Evolutionary conservation across 768 basidiomycete species (phyloP).

Genomic region (Trametes elegans): DNA sequence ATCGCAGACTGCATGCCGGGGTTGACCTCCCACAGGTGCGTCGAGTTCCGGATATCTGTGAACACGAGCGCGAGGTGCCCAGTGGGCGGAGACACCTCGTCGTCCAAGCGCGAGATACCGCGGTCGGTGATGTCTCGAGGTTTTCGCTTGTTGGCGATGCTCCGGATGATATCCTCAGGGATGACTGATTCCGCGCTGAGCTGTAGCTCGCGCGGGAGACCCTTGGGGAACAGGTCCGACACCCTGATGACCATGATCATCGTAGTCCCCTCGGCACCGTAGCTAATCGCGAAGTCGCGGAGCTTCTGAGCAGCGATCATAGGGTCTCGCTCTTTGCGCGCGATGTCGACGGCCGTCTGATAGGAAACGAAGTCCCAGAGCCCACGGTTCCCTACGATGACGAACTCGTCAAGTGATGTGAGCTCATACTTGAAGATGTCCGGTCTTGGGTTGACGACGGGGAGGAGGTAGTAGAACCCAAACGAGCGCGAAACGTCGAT

Average conservation of each 20-base stretch:
- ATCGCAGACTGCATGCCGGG: conserved; percentile 94
- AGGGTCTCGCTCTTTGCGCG: conserved; percentile 70
- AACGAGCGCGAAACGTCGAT: conserved; percentile 91
- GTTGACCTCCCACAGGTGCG: conserved; percentile 94
- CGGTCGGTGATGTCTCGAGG: conserved; percentile 46
- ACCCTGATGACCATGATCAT: conserved; percentile 98
- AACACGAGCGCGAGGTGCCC: conserved; percentile 93
- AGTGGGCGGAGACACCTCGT: conserved; percentile 79
- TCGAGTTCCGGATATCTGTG: conserved; percentile 97
- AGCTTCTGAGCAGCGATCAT: conserved; percentile 96
- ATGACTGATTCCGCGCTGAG: conserved; percentile 44
- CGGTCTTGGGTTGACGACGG: conserved; percentile 87
- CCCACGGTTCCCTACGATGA: conserved; percentile 91
- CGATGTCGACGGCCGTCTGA: conserved; percentile 96
- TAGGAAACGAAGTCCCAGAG: conserved; percentile 94
- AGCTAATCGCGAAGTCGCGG: conserved; percentile 94
- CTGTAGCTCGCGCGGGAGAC: conserved; percentile 41
- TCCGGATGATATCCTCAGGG: conserved; percentile 37
- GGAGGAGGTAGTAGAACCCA: conserved; percentile 87
- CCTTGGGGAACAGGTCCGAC: conserved; percentile 65
- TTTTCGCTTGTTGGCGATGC: conserved; percentile 32
- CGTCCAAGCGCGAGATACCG: conserved; percentile 59
- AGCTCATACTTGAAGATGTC: conserved; percentile 69
- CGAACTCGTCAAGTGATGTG: conserved; percentile 87
- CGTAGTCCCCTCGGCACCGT: conserved; percentile 88